Evolutionary conservation across 108 stramenopile genomes (phyloP), one percentile per base, ranked within the genome.

Genomic region (Hondaea fermentalgiana): DNA sequence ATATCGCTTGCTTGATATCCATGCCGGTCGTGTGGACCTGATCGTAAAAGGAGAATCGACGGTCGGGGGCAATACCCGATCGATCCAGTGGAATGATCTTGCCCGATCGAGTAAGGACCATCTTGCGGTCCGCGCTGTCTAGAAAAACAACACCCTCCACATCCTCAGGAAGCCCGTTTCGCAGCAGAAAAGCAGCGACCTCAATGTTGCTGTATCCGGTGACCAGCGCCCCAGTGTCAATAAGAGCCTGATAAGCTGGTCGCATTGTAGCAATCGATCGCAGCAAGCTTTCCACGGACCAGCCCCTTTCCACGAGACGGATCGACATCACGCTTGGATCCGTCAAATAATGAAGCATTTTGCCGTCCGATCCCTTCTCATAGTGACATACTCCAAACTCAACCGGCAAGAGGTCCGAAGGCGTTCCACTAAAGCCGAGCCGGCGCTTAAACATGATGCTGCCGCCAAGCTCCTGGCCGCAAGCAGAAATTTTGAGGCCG

Each of bases 341-440:
- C 0, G 94, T 94, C 23, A 94, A 89, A n/a, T 91, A 89, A 55
- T 92, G 90, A 5, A 93, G 14, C 60, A 94, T 93, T 51, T 90
- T 87, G 10, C 91, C 93, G 44, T 93, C 93, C 29, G 92, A 91
- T 1, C 93, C 93, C 28, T 83, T 89, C 72, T 93, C 93, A 44
- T 88, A 94, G 23, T 91, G 60, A 51, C 93, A 93, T 17, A 53
- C 57, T 55, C 93, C 92, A 87, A 99, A 95, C 91, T 98, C 98
- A 89, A 97, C 97, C 28, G 99, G 99, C 42, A 99, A 93, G 25
- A 99, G 93, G 92, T 98, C 97, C 58, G 96, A 97, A 29, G 99
- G 99, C 12, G 99, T 99, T 44, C 99, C 99, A 89, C 96, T 96
- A 93, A 99, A 99, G 5, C 99, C 99, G 49, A 99, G 94, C 23